Conservation (phyloP, 2,329 filamentous ascomycete genomes). For the Diaporthe capsici region DNA sequence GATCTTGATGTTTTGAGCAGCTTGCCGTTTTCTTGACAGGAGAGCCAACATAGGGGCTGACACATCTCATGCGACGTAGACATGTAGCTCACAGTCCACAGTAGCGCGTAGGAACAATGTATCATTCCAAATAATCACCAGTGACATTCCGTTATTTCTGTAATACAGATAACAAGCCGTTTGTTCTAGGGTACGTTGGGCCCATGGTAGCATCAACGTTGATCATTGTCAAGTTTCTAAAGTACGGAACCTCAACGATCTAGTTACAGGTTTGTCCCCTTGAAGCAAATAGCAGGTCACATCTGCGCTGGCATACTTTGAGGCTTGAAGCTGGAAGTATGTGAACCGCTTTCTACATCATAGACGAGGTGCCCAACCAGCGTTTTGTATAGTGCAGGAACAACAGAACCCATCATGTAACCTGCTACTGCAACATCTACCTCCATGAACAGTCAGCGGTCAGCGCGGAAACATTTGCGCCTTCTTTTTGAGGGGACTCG, state of each 20-base stretch:
- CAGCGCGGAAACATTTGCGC: too few species aligned
- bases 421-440: neutral
- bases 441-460: neutral
- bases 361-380: neutral
- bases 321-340: neutral
- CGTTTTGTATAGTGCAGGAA: too few species aligned
- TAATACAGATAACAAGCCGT: too few species aligned
- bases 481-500: neutral
- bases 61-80: neutral
- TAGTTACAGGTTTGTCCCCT: neutral
- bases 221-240: neutral
- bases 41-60: neutral
- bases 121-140: too few species aligned
- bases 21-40: neutral
- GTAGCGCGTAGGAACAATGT: too few species aligned
- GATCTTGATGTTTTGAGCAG: neutral
- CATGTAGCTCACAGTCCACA: neutral
- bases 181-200: neutral
- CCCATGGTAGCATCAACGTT: neutral
- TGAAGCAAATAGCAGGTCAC: neutral
- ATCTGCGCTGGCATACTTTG: neutral
- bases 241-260: too few species aligned
- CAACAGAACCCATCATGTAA: neutral
- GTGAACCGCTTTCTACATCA: too few species aligned
- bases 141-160: neutral